Evolutionary conservation across 352 stramenopile species (phyloP), one percentile per base, ranked within the genome.

Genomic region (Pythium aphanidermatum): DNA sequence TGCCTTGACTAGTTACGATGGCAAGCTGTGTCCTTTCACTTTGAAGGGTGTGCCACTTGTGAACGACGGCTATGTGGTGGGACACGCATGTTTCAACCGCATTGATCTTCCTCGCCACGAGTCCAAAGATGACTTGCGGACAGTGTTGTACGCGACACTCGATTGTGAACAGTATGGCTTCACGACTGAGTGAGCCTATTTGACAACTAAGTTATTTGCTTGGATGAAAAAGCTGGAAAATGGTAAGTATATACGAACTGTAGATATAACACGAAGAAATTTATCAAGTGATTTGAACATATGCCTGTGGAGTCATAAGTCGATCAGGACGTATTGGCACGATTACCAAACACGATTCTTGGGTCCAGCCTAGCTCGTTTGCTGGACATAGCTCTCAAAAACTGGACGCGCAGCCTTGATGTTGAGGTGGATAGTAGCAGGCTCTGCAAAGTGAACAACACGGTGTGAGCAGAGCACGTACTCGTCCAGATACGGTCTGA

Each of bases 341-440:
- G n/a, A n/a, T n/a, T n/a, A n/a, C n/a, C n/a, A n/a, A n/a, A n/a
- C n/a, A n/a, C n/a, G n/a, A n/a, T n/a, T n/a, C n/a, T n/a, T n/a
- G n/a, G n/a, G n/a, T n/a, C n/a, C n/a, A n/a, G n/a, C n/a, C n/a
- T 86, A 90, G 42, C 75, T 88, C 6, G 79, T 95, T 61, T 98
- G 85, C 55, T 95, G 88, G 57, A 98, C 94, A 55, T 98, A 98
- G 51, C 90, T 74, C 66, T 99, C 94, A 67, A 99, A 98, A 56
- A 98, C 86, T 28, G 83, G 83, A 40, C 86, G 83, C 2, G 95
- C 95, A 31, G 95, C 92, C 63, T 97, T 96, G 70, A 99, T 98
- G 65, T 99, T 99, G 32, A 98, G 63, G 44, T 98, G 80, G 44
- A 96, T 98, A 26, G 92, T 95, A n/a, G 92, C 86, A 3, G 92